A percentile compares a stretch with the other conserved stretches of the same genome.
Evolutionary conservation across 1,139 yeast species (phyloP).

Genomic region (Yamadazyma siamensis): DNA sequence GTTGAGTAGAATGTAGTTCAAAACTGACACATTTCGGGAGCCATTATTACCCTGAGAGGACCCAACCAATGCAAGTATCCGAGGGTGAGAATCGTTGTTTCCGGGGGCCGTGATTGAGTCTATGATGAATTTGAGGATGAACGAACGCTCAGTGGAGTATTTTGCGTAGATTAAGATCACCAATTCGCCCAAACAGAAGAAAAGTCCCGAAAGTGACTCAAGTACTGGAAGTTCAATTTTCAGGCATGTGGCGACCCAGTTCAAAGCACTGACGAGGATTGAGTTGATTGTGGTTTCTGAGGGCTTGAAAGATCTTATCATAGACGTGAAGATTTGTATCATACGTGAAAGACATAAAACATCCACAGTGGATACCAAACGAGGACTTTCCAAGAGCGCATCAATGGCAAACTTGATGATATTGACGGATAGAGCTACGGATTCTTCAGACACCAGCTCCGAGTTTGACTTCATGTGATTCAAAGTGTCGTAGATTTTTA

Average conservation of each 20-base stretch:
- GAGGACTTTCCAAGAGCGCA: not conserved
- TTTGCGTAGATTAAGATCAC: constrained; percentile 1
- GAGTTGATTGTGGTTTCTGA: too few species aligned
- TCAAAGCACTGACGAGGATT: too few species aligned
- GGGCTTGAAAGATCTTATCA: too few species aligned
- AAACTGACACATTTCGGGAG: not conserved
- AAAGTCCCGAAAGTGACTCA: not conserved
- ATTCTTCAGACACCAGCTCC: constrained; percentile 1
- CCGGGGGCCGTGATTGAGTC: not conserved
- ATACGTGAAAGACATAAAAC: too few species aligned
- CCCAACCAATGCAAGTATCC: not conserved
- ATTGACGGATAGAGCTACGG: not conserved
- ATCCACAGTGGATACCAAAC: too few species aligned
- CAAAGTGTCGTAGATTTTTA: too few species aligned
- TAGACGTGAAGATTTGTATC: too few species aligned
- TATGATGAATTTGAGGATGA: constrained; percentile 1
- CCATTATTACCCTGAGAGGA: too few species aligned
- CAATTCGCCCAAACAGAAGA: not conserved
- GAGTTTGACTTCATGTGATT: too few species aligned
- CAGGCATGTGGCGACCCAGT: too few species aligned
- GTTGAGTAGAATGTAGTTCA: constrained; percentile 1
- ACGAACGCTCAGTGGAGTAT: constrained; percentile 4
- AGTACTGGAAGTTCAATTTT: too few species aligned
- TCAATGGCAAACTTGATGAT: not conserved
- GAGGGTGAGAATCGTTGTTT: not conserved